phyloP scores from a whole-genome alignment of 495 filamentous ascomycete species.

The Penicilliopsis zonata region DNA sequence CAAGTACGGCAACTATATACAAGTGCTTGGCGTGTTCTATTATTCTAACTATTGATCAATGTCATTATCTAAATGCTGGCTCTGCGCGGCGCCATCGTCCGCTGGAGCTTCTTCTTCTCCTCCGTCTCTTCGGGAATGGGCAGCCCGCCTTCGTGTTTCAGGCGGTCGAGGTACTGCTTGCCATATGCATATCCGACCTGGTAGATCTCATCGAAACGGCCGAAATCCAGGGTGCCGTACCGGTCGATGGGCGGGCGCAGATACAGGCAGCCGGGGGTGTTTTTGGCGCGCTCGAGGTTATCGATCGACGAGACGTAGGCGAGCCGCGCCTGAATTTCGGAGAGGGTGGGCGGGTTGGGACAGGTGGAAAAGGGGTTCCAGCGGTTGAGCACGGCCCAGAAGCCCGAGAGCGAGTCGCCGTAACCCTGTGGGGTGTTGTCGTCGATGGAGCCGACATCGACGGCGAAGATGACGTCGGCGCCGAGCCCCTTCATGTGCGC shows the following conservation, averaged over 20 bases:
- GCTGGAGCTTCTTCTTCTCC: constrained; percentile 75
- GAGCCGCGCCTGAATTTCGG: constrained; percentile 88
- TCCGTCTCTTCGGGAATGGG: constrained; percentile 57
- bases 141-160: constrained; percentile 66
- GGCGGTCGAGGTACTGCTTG: constrained; percentile 56
- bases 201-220: constrained; percentile 95
- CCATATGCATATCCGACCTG: constrained; percentile 78
- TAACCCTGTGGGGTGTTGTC: constrained; percentile 83
- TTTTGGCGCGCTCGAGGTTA: constrained; percentile 87
- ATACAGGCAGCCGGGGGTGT: constrained; percentile 75
- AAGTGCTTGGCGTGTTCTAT: background rate
- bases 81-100: constrained; percentile 87
- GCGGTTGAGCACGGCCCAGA: constrained; percentile 86
- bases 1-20: too few species aligned
- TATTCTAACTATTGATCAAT: too few species aligned
- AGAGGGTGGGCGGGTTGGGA: constrained; percentile 87
- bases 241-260: constrained; percentile 91
- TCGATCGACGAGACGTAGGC: constrained; percentile 92
- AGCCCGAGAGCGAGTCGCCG: constrained; percentile 87
- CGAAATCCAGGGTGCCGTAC: constrained; percentile 92
- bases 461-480: constrained; percentile 85
- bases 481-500: constrained; percentile 94
- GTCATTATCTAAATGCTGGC: constrained; percentile 91
- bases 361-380: constrained; percentile 89
- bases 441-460: constrained; percentile 87